Conservation (phyloP, 805 yeast species). For the Teunomyces pallodes region DNA sequence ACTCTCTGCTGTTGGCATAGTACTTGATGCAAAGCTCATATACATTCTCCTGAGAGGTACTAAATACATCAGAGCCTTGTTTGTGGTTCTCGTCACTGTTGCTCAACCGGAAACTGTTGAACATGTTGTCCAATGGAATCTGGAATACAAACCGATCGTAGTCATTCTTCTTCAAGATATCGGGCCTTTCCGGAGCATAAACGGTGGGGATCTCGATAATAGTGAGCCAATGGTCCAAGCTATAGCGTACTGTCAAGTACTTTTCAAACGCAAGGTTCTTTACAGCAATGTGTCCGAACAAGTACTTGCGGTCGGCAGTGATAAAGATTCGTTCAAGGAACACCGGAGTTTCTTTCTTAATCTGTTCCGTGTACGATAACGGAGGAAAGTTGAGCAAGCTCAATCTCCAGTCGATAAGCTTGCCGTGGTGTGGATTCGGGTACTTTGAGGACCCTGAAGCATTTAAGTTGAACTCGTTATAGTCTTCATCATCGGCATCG, state of each 20-base stretch:
- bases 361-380: constrained; percentile 45
- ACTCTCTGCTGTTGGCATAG: constrained; percentile 46
- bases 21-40: constrained; percentile 59
- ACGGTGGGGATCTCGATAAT: constrained; percentile 64
- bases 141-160: constrained; percentile 74
- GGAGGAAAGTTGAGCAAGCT: constrained; percentile 41
- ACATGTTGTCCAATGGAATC: constrained; percentile 47
- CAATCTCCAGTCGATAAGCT: constrained; percentile 43
- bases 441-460: constrained; percentile 14
- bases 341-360: constrained; percentile 40
- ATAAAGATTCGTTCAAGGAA: constrained; percentile 66
- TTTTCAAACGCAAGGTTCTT: constrained; percentile 71
- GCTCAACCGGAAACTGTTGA: constrained; percentile 28
- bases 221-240: constrained; percentile 78
- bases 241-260: constrained; percentile 65
- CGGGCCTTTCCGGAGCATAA: constrained; percentile 56
- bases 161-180: constrained; percentile 44
- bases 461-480: constrained; percentile 11
- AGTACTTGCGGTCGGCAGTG: constrained; percentile 52
- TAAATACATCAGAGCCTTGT: constrained; percentile 6
- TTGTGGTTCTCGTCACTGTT: background rate
- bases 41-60: constrained; percentile 15
- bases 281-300: constrained; percentile 77
- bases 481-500: constrained; percentile 14
- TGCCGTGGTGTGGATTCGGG: constrained; percentile 17